Percentiles rank a stretch among this genome's conserved stretches.
phyloP scores from a whole-genome alignment of 1,139 yeast species.

The Geotrichum siamense region DNA sequence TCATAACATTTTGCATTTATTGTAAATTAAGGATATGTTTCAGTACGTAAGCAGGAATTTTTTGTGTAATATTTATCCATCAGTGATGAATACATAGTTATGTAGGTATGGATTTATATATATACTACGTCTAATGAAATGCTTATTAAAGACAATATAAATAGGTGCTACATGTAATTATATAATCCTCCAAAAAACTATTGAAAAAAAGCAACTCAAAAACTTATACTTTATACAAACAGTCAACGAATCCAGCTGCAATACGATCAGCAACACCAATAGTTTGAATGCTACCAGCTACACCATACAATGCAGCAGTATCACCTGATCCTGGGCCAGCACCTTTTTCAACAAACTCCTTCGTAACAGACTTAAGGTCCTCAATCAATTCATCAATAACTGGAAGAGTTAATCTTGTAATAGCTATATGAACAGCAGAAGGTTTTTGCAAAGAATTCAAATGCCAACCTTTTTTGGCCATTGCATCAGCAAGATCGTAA shows the following conservation, averaged over 20 bases:
- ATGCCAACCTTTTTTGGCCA: slow-evolving; percentile 80
- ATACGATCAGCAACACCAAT: slow-evolving; percentile 77
- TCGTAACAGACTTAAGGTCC: slow-evolving; percentile 48
- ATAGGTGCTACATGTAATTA: too few relatives aligned
- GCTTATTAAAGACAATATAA: too few relatives aligned
- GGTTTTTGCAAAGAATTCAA: slow-evolving; percentile 80
- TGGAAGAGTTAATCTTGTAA: slow-evolving; percentile 62
- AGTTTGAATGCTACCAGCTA: slow-evolving; percentile 83
- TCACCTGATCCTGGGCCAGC: slow-evolving; percentile 33
- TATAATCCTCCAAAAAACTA: too few relatives aligned
- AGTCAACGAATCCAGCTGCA: slow-evolving; percentile 73
- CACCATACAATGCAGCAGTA: slow-evolving; percentile 82
- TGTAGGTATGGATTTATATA: too few relatives aligned
- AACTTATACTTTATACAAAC: slow-evolving; percentile 49
- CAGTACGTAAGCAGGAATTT: too few relatives aligned
- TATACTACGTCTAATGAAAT: too few relatives aligned
- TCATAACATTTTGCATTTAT: too few relatives aligned
- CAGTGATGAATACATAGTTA: too few relatives aligned
- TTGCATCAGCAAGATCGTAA: slow-evolving; percentile 66
- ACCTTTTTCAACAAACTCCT: slow-evolving; percentile 34
- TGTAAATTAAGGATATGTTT: too few relatives aligned
- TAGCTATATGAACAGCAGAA: slow-evolving; percentile 83
- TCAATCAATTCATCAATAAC: slow-evolving; percentile 55
- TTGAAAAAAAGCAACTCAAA: too few relatives aligned
- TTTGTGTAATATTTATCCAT: too few relatives aligned